phyloP scores from a whole-genome alignment of 495 filamentous ascomycete genomes.

The Physcia stellaris region DNA sequence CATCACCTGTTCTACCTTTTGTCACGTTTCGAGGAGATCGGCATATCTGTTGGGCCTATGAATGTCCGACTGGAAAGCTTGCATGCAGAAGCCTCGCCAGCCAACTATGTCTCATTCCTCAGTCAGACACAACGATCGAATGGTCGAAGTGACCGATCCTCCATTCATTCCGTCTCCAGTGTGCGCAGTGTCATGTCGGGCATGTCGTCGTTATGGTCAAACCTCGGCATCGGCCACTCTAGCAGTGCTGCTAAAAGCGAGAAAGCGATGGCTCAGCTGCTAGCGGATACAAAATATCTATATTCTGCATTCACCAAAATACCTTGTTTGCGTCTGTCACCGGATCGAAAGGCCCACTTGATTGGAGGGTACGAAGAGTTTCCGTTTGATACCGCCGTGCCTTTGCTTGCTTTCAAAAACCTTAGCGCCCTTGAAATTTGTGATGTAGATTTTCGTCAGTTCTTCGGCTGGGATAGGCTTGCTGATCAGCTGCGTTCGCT shows the following conservation, averaged over 20 bases:
- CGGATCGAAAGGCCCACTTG: slow-evolving; percentile 75
- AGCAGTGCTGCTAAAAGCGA: slow-evolving; percentile 67
- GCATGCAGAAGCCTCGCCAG: slow-evolving; percentile 69
- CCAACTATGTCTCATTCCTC: slow-evolving; percentile 94
- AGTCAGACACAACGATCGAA: slow-evolving; percentile 62
- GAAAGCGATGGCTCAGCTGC: slow-evolving; percentile 70
- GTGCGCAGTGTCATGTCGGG: slow-evolving; percentile 94
- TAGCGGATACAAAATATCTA: slow-evolving; percentile 82
- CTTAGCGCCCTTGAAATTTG: slow-evolving; percentile 82
- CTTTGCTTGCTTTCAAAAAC: slow-evolving; percentile 91
- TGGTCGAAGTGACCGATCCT: slow-evolving; percentile 68
- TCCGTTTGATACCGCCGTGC: slow-evolving; percentile 95
- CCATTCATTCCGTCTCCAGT: slow-evolving; percentile 90
- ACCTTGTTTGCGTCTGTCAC: slow-evolving; percentile 73
- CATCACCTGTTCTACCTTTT: slow-evolving; percentile 96
- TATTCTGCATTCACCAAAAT: slow-evolving; percentile 99
- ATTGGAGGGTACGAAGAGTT: slow-evolving; percentile 95
- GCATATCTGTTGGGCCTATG: slow-evolving; percentile 86
- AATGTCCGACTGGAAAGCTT: slow-evolving; percentile 90
- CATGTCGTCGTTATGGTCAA: slow-evolving; percentile 86
- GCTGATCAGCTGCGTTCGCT: slow-evolving; percentile 84
- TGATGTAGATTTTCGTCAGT: slow-evolving; percentile 90
- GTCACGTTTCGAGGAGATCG: slow-evolving; percentile 84
- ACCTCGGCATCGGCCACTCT: slow-evolving; percentile 61
- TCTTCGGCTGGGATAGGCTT: slow-evolving; percentile 90